These are phyloP conservation scores for Colletotrichum cuscutae DNA, from an alignment of 2,329 filamentous ascomycete genomes.

Conservation along the genomic window DNA sequence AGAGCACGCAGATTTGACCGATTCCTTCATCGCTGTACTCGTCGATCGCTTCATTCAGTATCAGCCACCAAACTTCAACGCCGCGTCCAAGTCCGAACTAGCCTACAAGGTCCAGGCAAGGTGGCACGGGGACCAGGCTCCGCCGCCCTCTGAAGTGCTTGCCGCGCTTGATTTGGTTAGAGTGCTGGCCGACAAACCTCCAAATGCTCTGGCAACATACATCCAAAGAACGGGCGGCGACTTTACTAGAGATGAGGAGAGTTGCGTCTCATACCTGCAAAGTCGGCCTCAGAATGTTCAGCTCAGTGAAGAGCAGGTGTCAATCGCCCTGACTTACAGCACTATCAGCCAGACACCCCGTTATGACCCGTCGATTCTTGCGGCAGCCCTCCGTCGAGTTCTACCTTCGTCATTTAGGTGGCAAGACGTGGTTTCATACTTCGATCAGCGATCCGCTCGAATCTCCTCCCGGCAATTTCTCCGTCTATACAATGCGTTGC, in stretches of 20 bases:
- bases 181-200: constrained; percentile 68
- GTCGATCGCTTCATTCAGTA: constrained; percentile 89
- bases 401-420: constrained; percentile 73
- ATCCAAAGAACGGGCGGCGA: constrained; percentile 81
- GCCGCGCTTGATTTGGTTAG: constrained; percentile 76
- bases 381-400: constrained; percentile 72
- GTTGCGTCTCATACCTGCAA: constrained; percentile 65
- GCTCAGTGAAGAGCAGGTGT: constrained; percentile 84
- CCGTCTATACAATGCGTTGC: constrained; percentile 80
- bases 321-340: constrained; percentile 77
- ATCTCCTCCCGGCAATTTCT: constrained; percentile 85
- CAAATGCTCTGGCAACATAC: constrained; percentile 68
- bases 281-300: constrained; percentile 65
- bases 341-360: constrained; percentile 66
- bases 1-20: constrained; percentile 72
- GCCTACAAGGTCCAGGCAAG: constrained; percentile 73
- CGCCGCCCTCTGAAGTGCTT: constrained; percentile 74
- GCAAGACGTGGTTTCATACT: constrained; percentile 79
- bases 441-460: constrained; percentile 82
- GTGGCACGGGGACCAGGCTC: constrained; percentile 71
- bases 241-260: constrained; percentile 80
- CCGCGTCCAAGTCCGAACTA: constrained; percentile 77
- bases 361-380: constrained; percentile 63
- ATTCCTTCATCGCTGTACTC: constrained; percentile 79
- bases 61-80: constrained; percentile 86